Evolutionary conservation across 2,329 filamentous ascomycete species (phyloP).

Genomic region (Pseudogymnoascus sp.): DNA sequence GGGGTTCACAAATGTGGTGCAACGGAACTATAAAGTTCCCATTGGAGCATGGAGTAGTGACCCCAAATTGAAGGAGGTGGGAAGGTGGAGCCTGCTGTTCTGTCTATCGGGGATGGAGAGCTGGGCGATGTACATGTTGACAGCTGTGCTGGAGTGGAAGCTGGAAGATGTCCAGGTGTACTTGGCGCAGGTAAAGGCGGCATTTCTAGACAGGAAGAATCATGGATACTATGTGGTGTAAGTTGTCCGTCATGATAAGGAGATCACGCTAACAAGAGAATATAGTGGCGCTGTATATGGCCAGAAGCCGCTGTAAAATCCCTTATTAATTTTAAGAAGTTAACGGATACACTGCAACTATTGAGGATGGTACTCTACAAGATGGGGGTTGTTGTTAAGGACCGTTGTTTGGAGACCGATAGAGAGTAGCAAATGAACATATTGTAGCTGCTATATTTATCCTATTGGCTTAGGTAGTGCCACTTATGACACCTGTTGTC

Average conservation of each 20-base stretch:
- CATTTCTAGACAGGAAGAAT: slow-evolving; percentile 6
- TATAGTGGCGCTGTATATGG: neutral
- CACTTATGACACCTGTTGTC: neutral
- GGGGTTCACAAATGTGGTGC: slow-evolving; percentile 19
- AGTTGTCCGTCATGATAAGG: neutral
- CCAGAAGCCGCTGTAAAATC: neutral
- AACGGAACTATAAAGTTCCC: slow-evolving; percentile 17
- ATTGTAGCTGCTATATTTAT: neutral
- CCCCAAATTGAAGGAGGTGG: slow-evolving; percentile 9
- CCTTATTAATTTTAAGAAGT: neutral
- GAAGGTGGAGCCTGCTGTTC: slow-evolving; percentile 6
- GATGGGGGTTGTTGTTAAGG: neutral
- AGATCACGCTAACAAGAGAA: neutral
- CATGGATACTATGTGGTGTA: slow-evolving; percentile 7
- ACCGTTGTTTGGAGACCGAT: neutral
- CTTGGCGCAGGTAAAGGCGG: neutral
- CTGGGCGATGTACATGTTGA: slow-evolving; percentile 1
- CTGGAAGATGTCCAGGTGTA: neutral
- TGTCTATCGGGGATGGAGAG: slow-evolving; percentile 3
- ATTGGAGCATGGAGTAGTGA: slow-evolving; percentile 14
- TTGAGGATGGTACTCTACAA: neutral
- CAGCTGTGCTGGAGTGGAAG: neutral
- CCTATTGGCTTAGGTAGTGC: neutral
- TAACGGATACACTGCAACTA: neutral
- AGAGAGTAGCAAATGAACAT: neutral